phyloP scores from a whole-genome alignment of 306 rosid species.

The Glycine tomentella region DNA sequence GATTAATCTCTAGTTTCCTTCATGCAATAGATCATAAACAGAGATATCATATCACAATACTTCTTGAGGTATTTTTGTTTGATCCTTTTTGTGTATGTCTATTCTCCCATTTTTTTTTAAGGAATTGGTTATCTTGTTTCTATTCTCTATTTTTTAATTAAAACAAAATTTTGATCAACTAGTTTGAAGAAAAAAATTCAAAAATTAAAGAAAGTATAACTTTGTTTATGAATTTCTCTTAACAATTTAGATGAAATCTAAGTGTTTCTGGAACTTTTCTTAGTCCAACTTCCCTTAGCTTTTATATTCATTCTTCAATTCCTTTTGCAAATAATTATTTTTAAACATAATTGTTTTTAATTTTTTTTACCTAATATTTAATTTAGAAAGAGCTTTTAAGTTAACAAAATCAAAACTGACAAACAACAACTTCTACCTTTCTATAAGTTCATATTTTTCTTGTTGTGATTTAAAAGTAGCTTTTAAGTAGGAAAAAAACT shows the following conservation, averaged over 20 bases:
- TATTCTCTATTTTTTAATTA: background rate
- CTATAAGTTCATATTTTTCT: too few species aligned
- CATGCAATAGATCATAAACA: conserved; percentile 92
- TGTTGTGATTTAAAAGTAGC: too few species aligned
- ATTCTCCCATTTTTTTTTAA: conserved; percentile 29
- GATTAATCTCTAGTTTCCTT: conserved; percentile 86
- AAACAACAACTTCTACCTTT: too few species aligned
- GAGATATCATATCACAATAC: conserved; percentile 82
- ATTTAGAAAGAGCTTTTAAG: too few species aligned
- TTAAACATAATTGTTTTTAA: too few species aligned
- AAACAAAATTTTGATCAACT: background rate
- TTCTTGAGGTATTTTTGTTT: conserved; percentile 73
- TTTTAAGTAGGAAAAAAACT: too few species aligned
- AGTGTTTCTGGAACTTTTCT: background rate
- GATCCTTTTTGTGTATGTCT: conserved; percentile 10
- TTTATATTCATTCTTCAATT: too few species aligned
- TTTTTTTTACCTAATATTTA: too few species aligned
- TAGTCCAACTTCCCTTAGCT: conserved; percentile 18
- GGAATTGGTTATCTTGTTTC: conserved; percentile 12
- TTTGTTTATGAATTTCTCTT: conserved; percentile 5
- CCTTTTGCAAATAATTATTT: too few species aligned
- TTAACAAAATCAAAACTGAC: too few species aligned
- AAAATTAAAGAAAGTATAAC: background rate
- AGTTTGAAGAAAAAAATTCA: background rate
- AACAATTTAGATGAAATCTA: conserved; percentile 17